Evolutionary conservation across 768 basidiomycete species (phyloP).

Genomic region (Leccinum obscurum): DNA sequence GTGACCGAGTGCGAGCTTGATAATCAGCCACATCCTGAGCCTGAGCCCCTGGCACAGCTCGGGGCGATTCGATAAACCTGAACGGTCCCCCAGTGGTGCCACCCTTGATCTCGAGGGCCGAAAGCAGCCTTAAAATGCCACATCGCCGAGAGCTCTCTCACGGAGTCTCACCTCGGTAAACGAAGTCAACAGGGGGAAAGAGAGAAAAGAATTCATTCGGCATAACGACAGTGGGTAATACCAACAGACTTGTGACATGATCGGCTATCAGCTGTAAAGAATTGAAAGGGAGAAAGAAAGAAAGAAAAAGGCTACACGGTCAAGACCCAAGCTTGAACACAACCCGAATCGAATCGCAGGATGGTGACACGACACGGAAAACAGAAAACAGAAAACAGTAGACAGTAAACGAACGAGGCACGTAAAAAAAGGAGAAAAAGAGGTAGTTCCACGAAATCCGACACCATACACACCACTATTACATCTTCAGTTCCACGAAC

Average conservation of each 20-base stretch:
- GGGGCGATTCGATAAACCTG: too few relatives aligned
- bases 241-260: neutral
- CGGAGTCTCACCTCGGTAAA: neutral
- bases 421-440: neutral
- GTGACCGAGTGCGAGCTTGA: too few relatives aligned
- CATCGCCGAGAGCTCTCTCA: too few relatives aligned
- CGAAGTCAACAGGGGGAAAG: neutral
- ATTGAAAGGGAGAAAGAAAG: neutral
- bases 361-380: neutral
- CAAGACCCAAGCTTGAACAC: neutral
- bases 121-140: neutral
- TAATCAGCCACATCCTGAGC: too few relatives aligned
- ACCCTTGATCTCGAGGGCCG: neutral
- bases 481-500: conserved; percentile 23
- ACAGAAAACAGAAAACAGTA: neutral
- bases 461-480: neutral
- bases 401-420: neutral
- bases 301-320: neutral
- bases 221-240: neutral
- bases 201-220: neutral
- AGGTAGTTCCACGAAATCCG: neutral
- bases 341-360: neutral
- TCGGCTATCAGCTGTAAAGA: neutral
- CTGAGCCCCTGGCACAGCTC: too few relatives aligned
- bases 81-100: too few relatives aligned